phyloP scores from a whole-genome alignment of 2,329 filamentous ascomycete genomes.

The Fusarium chuoi region DNA sequence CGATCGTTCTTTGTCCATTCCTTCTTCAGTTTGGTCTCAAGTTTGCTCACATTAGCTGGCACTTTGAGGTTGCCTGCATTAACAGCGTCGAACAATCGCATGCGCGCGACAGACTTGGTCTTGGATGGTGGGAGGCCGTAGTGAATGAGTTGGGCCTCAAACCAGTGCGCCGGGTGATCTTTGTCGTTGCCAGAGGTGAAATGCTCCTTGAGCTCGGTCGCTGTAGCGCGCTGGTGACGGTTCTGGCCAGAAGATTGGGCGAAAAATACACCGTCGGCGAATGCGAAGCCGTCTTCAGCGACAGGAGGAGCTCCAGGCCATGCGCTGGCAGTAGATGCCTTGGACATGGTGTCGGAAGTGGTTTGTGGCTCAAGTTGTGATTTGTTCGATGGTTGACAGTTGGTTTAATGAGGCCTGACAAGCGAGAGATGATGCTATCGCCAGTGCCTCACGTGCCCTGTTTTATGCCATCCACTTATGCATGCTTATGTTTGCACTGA shows the following conservation, averaged over 20 bases:
- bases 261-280: slow-evolving; percentile 55
- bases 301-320: slow-evolving; percentile 34
- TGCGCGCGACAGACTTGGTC: slow-evolving; percentile 67
- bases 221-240: slow-evolving; percentile 57
- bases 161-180: slow-evolving; percentile 69
- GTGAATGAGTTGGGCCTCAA: slow-evolving; percentile 70
- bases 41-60: slow-evolving; percentile 57
- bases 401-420: background rate
- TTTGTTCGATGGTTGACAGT: background rate
- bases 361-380: too few relatives aligned
- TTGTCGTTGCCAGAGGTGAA: slow-evolving; percentile 55
- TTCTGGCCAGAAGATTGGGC: slow-evolving; percentile 56
- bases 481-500: background rate
- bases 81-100: slow-evolving; percentile 67
- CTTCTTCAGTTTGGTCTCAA: slow-evolving; percentile 67
- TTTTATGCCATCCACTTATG: background rate
- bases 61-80: slow-evolving; percentile 59
- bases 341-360: background rate
- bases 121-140: slow-evolving; percentile 68
- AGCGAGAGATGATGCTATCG: background rate
- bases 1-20: slow-evolving; percentile 63
- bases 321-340: background rate
- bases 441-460: background rate
- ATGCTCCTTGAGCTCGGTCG: slow-evolving; percentile 56
- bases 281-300: slow-evolving; percentile 54